Evolutionary conservation across 805 yeast genomes (phyloP), one percentile per base, ranked within the genome.

Genomic region (Limtongozyma cylindracea): DNA sequence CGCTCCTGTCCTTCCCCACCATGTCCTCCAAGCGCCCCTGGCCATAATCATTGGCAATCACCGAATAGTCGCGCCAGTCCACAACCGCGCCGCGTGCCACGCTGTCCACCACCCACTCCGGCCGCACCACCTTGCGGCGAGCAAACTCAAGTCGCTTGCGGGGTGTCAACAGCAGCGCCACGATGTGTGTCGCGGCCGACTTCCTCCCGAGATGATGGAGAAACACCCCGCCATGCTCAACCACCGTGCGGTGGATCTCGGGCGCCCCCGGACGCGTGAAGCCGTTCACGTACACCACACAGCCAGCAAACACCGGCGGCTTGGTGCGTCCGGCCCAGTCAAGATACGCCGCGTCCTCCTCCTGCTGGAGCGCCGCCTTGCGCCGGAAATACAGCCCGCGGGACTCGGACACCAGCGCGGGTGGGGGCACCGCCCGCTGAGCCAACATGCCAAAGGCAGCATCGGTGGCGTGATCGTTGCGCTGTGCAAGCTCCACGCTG

Each of bases 201-300:
- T 82, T 82, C 4, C 70, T 65, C 4, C 62, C 53, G 19, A 84
- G 41, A 41, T 62, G 67, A 28, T 70, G 71, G 12, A 70, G 36
- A 28, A 73, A 76, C 23, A 47, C 53, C 0, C 98, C 98, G 1
- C 96, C 95, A 41, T 82, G 59, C 7, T 63, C 31, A 2, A 74
- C 61, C 3, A 84, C 66, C 31, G 77, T 32, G 24, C 67, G 57
- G 33, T 74, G 84, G 15, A 88, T 45, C 27, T 63, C 70, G 19
- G 59, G 45, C 10, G 78, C 57, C n/a, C 82, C 63, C 0, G 96
- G 96, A 3, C 44, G 46, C 0, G 96, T 84, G 34, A 72, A 65
- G 1, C 98, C 98, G 34, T 80, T 82, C n/a, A 84, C 78, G 39
- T 72, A 67, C 4, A 84, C 53, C 2, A 50, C 42, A 37, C 82